Base-by-base conservation (phyloP, 768 basidiomycete species). In the Boletus huronensis region DNA sequence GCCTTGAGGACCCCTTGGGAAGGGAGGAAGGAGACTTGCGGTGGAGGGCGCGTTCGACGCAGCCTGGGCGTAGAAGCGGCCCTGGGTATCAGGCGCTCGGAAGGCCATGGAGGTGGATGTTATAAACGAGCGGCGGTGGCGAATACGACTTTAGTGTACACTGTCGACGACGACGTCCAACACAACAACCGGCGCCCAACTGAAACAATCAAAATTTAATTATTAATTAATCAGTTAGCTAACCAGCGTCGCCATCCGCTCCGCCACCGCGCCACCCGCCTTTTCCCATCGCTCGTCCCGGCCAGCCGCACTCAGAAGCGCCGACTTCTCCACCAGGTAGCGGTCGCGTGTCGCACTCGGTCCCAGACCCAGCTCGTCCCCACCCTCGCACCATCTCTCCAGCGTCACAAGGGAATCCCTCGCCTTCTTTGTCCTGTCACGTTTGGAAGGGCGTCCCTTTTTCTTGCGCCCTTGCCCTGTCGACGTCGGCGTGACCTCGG, bases 371-470 rank as follows among this genome's bases (percentile, higher is more conserved):
- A 21, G 2, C 21, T 21, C 45, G 36, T 38, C 36, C 4, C 8
- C 25, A 19, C 26, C 28, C 17, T 77, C 74, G 28, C 83, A 64
- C 79, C 79, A 80, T 48, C 70, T 71, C 21, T 81, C 79, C 57
- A 89, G 65, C 5, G 72, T 71, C 5, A 71, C 72, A 1, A 85
- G 61, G 0, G 81, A 77, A 8, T 75, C 71, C 60, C 78, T 78
- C 6, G 80, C 79, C 66, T 78, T 84, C 59, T 77, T 79, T 4
- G 70, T 70, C 66, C 78, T 83, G 43, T 87, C 87, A 4, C 81
- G 77, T 60, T 75, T 84, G 5, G 83, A 77, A 2, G 85, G 85
- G 0, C 87, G 79, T 7, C 87, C 87, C 64, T 77, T 84, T 65
- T 82, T 80, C 67, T 78, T 83, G 32, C 73, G 66, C 25, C 50